These are phyloP conservation scores for Tinospora cordifolia DNA, from an alignment of 164 flowering plant species.

Conservation along the genomic window DNA sequence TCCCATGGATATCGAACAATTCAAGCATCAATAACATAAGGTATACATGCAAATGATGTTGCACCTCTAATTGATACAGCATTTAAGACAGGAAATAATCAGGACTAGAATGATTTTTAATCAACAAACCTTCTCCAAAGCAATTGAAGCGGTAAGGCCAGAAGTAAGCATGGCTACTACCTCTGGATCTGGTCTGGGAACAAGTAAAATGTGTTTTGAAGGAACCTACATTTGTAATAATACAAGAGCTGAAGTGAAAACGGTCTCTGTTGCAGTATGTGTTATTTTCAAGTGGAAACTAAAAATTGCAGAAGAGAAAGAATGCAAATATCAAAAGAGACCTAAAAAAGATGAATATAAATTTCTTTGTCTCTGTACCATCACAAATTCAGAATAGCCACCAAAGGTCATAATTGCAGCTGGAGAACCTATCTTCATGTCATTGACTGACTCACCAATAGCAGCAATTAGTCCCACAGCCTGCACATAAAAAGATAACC, in stretches of 20 bases:
- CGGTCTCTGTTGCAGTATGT: neutral
- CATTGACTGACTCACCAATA: slow-evolving; percentile 63
- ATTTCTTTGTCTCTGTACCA: slow-evolving; percentile 36
- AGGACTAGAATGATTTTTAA: neutral
- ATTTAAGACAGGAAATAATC: neutral
- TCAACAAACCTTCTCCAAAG: slow-evolving; percentile 68
- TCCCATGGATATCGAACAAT: neutral
- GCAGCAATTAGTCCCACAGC: slow-evolving; percentile 94
- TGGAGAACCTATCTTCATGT: slow-evolving; percentile 68
- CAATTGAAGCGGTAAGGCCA: slow-evolving; percentile 94
- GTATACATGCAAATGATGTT: neutral
- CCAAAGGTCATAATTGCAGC: slow-evolving; percentile 93
- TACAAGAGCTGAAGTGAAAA: slow-evolving; percentile 6
- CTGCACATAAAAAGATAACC: slow-evolving; percentile 27
- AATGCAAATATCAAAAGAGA: neutral
- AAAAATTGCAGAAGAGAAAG: slow-evolving; percentile 1
- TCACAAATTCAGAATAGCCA: slow-evolving; percentile 68
- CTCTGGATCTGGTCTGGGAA: slow-evolving; percentile 92
- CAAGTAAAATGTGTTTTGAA: slow-evolving; percentile 67
- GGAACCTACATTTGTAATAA: slow-evolving; percentile 48
- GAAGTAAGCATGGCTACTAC: slow-evolving; percentile 98
- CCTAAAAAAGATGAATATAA: slow-evolving; percentile 6
- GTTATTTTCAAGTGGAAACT: neutral
- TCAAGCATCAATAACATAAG: neutral
- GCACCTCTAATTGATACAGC: neutral